Evolutionary conservation across 2,329 filamentous ascomycete species (phyloP).

Genomic region (Pseudogymnoascus sp.): DNA sequence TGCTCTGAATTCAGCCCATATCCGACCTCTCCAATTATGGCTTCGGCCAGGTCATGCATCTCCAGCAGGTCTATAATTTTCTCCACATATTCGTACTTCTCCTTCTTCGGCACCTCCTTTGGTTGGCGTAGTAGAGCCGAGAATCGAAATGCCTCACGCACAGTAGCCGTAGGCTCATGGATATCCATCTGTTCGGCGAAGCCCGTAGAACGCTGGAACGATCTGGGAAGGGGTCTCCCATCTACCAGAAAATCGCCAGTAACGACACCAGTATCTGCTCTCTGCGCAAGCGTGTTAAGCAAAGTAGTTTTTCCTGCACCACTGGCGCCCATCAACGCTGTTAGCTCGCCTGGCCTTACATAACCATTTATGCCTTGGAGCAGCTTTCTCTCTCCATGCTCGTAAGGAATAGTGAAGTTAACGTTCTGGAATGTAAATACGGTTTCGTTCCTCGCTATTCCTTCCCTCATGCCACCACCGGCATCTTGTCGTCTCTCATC

Average conservation of each 20-base stretch:
- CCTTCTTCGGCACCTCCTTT: constrained; percentile 43
- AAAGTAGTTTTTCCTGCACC: constrained; percentile 62
- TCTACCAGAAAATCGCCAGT: constrained; percentile 57
- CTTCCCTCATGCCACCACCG: constrained; percentile 35
- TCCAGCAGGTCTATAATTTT: constrained; percentile 62
- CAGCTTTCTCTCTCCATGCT: constrained; percentile 51
- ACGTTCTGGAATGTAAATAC: constrained; percentile 51
- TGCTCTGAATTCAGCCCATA: constrained; percentile 69
- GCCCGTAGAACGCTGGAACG: constrained; percentile 56
- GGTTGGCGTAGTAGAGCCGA: constrained; percentile 55
- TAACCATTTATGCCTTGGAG: constrained; percentile 56
- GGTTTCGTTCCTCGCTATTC: constrained; percentile 52
- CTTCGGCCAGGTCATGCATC: constrained; percentile 73
- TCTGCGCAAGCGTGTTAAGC: constrained; percentile 54
- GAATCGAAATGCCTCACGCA: constrained; percentile 57
- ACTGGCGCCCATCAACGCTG: constrained; percentile 55
- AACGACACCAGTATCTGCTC: constrained; percentile 60
- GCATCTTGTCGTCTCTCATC: constrained; percentile 18
- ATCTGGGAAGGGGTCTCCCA: constrained; percentile 47
- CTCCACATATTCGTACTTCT: constrained; percentile 63
- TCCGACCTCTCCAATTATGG: constrained; percentile 77
- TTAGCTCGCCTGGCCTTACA: constrained; percentile 54
- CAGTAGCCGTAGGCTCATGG: constrained; percentile 55
- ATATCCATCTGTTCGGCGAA: constrained; percentile 61
- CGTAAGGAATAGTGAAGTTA: constrained; percentile 65